These are phyloP conservation scores for Tolypocladium capitatum DNA, from an alignment of 2,329 filamentous ascomycete genomes.

Conservation along the genomic window DNA sequence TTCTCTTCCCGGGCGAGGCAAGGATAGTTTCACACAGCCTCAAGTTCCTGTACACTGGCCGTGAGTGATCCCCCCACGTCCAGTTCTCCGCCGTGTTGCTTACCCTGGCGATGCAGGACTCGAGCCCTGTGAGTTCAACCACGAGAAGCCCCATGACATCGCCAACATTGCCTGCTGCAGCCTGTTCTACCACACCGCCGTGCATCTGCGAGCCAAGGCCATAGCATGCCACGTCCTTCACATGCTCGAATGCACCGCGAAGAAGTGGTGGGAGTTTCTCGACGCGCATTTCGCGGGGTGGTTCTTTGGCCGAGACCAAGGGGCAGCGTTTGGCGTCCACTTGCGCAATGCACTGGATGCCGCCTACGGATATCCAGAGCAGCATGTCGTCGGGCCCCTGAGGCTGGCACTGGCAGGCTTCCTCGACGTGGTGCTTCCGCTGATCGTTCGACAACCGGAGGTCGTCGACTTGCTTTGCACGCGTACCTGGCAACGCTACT, in stretches of 20 bases:
- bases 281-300: slow-evolving; percentile 5
- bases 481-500: slow-evolving; percentile 10
- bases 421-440: slow-evolving; percentile 12
- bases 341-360: slow-evolving; percentile 17
- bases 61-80: slow-evolving; percentile 10
- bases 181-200: slow-evolving; percentile 18
- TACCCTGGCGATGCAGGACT: slow-evolving; percentile 7
- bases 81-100: neutral
- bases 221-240: slow-evolving; percentile 15
- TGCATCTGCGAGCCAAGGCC: slow-evolving; percentile 14
- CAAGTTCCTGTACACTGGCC: slow-evolving; percentile 21
- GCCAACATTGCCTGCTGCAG: slow-evolving; percentile 18
- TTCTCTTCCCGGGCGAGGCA: slow-evolving; percentile 12
- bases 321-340: slow-evolving; percentile 11
- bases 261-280: slow-evolving; percentile 10
- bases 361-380: slow-evolving; percentile 10
- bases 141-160: slow-evolving; percentile 11
- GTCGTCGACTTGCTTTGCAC: slow-evolving; percentile 12
- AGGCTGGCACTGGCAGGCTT: slow-evolving; percentile 17
- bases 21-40: slow-evolving; percentile 17
- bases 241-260: slow-evolving; percentile 13
- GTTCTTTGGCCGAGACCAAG: slow-evolving; percentile 8
- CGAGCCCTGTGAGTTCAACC: slow-evolving; percentile 15
- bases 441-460: slow-evolving; percentile 11
- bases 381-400: slow-evolving; percentile 17